These are phyloP conservation scores for Cyclocybe cylindracea DNA, from an alignment of 768 basidiomycete genomes.

Conservation along the genomic window DNA sequence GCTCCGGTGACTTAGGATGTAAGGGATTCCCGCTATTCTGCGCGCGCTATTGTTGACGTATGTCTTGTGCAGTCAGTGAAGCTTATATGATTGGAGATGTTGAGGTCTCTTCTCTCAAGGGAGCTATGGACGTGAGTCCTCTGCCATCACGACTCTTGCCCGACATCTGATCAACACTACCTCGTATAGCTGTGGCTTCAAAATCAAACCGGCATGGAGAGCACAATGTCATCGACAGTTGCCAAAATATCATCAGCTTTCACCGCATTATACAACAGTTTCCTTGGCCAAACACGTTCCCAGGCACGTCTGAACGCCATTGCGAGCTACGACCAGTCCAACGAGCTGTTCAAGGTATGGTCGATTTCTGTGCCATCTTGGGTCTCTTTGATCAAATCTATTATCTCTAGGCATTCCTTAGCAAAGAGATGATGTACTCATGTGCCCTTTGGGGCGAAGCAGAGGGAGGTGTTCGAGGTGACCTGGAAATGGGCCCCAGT, in stretches of 20 bases:
- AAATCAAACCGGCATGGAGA: slow-evolving; percentile 60
- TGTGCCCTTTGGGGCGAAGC: slow-evolving; percentile 83
- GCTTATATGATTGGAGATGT: slow-evolving; percentile 76
- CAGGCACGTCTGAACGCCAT: slow-evolving; percentile 79
- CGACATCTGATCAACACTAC: slow-evolving; percentile 11
- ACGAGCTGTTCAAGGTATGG: slow-evolving; percentile 77
- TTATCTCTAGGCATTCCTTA: slow-evolving; percentile 64
- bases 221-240: slow-evolving; percentile 56
- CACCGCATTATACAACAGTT: slow-evolving; percentile 66
- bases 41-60: slow-evolving; percentile 2
- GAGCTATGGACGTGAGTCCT: slow-evolving; percentile 60
- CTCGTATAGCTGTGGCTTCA: slow-evolving; percentile 63
- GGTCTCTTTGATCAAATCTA: slow-evolving; percentile 9
- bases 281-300: slow-evolving; percentile 72
- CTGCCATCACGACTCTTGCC: slow-evolving; percentile 1
- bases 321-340: slow-evolving; percentile 91
- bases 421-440: slow-evolving; percentile 93
- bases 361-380: slow-evolving; percentile 1
- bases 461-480: slow-evolving; percentile 79
- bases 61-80: slow-evolving; percentile 56
- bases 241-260: slow-evolving; percentile 58
- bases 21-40: slow-evolving; percentile 26
- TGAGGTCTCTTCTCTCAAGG: slow-evolving; percentile 58
- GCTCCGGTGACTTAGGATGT: slow-evolving; percentile 69
- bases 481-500: slow-evolving; percentile 55